Base-by-base conservation (phyloP, 441 rosid species). In the Eutrema salsugineum region DNA sequence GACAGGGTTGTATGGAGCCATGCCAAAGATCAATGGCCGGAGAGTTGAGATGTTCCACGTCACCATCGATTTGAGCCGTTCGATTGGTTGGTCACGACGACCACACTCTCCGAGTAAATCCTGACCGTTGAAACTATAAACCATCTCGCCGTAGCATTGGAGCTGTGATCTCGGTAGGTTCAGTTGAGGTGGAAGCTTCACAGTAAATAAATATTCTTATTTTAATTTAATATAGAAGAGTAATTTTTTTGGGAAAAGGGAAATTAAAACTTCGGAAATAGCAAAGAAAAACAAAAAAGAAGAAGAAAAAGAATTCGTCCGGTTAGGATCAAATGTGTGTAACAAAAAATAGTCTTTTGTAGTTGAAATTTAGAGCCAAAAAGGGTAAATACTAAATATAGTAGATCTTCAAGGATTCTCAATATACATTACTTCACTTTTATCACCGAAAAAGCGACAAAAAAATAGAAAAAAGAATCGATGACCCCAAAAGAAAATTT, bases 101-200 rank as follows among this genome's bases (percentile, higher is more conserved):
- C 71, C 73, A 80, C 96, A 88, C 33, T 53, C 74, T 22, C 82
- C 72, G 17, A 94, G 49, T 76, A 89, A 24, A 63, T 90, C 91
- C 6, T 53, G 63, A 40, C 80, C 48, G 44, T 76, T 16, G 19
- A 60, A 36, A 50, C 86, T 77, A 72, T 87, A 94, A 5, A 88
- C 61, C 6, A 86, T 76, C 70, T 94, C 97, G 2, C 97, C 96
- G 6, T 64, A 85, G 68, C 88, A 86, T 59, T 94, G 98, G n/a
- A 91, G 96, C 33, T 89, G 90, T 16, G 98, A 89, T 70, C 92
- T 89, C 12, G 96, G 96, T 38, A 83, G 16, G 84, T 94, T 94
- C 88, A 94, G 73, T 32, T 74, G 63, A 11, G 96, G 88, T 17
- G 96, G 93, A 15, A 89, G 72, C 98, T 89, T 62, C 59, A 55